phyloP scores from a whole-genome alignment of 1,139 yeast genomes.

The Taphrina deformans region DNA sequence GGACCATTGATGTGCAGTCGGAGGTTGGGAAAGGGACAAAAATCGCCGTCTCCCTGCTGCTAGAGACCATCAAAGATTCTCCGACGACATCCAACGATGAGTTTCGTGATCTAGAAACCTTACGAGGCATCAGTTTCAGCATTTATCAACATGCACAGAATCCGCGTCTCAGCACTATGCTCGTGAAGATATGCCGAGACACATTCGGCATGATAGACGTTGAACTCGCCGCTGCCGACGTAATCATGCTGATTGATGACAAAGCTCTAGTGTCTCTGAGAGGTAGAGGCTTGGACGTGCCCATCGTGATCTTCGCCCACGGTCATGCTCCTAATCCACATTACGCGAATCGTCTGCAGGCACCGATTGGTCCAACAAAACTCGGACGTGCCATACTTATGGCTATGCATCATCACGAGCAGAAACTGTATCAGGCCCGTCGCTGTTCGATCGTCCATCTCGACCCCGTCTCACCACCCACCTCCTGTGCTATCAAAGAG shows the following conservation, averaged over 20 bases:
- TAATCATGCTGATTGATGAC: neutral
- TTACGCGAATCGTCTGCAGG: neutral
- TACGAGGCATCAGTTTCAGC: neutral
- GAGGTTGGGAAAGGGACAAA: constrained; percentile 9
- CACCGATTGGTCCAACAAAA: constrained; percentile 17
- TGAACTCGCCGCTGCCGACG: neutral
- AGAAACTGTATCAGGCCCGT: constrained; percentile 1
- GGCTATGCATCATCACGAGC: constrained; percentile 6
- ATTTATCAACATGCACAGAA: neutral
- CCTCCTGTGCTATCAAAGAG: neutral
- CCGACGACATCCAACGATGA: neutral
- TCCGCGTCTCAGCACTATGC: neutral
- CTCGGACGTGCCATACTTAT: constrained; percentile 18
- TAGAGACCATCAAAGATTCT: neutral
- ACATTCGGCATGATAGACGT: constrained; percentile 1
- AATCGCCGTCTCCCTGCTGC: constrained; percentile 1
- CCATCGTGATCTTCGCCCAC: constrained; percentile 10
- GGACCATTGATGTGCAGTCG: constrained; percentile 2
- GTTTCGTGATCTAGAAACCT: neutral
- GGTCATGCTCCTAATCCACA: neutral
- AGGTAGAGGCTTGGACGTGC: neutral
- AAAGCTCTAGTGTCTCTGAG: neutral
- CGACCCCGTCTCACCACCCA: constrained; percentile 15
- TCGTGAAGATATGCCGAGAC: neutral
- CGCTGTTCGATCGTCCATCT: constrained; percentile 13